Conservation (phyloP, 169 alveolate species). For the Eimeria acervulina region DNA sequence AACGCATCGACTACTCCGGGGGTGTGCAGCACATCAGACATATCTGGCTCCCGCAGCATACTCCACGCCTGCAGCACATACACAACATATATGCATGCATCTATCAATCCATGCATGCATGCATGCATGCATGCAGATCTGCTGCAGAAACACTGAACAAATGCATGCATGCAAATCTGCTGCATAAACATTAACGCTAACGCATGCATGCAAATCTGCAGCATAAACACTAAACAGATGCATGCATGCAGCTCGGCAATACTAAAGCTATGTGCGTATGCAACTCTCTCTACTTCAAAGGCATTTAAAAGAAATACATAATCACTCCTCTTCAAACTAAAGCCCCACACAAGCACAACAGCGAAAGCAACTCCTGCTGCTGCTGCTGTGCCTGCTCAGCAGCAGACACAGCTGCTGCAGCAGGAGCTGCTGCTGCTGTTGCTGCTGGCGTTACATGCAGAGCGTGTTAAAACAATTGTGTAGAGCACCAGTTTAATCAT, state of each 20-base stretch:
- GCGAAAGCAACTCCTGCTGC: not conserved
- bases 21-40: conserved; percentile 65
- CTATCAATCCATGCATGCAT: not conserved
- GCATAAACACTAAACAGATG: not conserved
- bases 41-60: conserved; percentile 55
- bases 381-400: not conserved
- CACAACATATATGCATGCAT: not conserved
- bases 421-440: too few relatives aligned
- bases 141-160: not conserved
- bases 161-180: too few relatives aligned
- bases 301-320: too few relatives aligned
- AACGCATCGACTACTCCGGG: conserved; percentile 74
- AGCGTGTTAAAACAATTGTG: not conserved
- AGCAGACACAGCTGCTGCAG: not conserved
- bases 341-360: too few relatives aligned
- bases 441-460: not conserved
- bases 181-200: too few relatives aligned
- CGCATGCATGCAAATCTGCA: too few relatives aligned
- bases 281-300: too few relatives aligned
- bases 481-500: not conserved
- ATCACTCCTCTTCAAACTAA: too few relatives aligned
- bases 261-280: too few relatives aligned
- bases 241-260: not conserved
- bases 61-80: conserved; percentile 51
- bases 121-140: not conserved